Evolutionary conservation across 805 yeast species (phyloP), one percentile per base, ranked within the genome.

Genomic region (Tetrapisispora iriomotensis): DNA sequence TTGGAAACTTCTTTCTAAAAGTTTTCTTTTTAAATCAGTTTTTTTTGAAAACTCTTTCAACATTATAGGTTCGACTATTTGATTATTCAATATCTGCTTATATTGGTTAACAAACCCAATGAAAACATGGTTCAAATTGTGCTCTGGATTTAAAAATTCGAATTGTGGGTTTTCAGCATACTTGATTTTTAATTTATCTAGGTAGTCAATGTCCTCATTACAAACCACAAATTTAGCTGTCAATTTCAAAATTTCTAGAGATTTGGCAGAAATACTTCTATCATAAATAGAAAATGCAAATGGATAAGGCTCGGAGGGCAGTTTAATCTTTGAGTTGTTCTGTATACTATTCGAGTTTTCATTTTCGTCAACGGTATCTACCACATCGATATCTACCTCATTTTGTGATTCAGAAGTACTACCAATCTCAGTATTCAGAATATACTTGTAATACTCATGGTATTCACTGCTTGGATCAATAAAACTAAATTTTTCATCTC

Each of bases 171-270:
- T 58, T 29, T 68, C 61, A 0, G 62, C 64, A 10, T 44, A 38
- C 26, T 54, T 51, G 18, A 56, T 51, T 29, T 54, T 58, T 45
- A 65, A 56, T 25, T 79, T 67, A 2, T 60, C 53, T 2, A 58
- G 52, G 17, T 72, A 56, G 40, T 72, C 71, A 10, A 51, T 54
- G 1, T 61, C 60, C 1, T 84, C 84, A 51, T 83, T 77, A 14
- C 66, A 54, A 1, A 86, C 83, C 1, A 74, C 74, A 49, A 72
- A 76, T 38, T 75, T 67, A 0, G 96, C 96, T 1, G 88, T 75
- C 2, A 76, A 51, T 54, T 83, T 82, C 31, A 90, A 70, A 9
- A 82, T 66, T 21, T 80, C 81, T 21, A 82, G 60, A 55, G 87
- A 95, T 23, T 69, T 62, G 0, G 71, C 53, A 0, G 90, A 74